Evolutionary conservation across 2,329 filamentous ascomycete species (phyloP).

Genomic region (Hypoxylon sp.): DNA sequence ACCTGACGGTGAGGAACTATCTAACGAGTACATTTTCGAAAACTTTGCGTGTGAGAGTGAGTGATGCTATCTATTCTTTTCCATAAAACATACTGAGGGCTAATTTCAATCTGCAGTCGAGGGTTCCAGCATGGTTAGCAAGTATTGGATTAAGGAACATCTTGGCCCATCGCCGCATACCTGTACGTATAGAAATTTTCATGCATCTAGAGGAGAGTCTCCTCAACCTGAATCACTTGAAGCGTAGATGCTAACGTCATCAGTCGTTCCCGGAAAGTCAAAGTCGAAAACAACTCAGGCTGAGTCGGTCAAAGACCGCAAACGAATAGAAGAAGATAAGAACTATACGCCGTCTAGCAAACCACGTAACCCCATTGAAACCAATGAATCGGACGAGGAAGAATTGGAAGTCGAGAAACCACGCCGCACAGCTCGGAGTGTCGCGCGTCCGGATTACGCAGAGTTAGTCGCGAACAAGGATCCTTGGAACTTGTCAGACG

Average conservation of each 20-base stretch:
- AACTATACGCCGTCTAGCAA: constrained; percentile 40
- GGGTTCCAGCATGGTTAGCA: constrained; percentile 49
- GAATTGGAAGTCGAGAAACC: constrained; percentile 42
- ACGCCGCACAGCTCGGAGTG: constrained; percentile 46
- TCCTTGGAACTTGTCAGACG: constrained; percentile 46
- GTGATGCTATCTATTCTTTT: not conserved
- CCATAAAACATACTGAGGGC: not conserved
- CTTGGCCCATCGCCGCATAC: constrained; percentile 49
- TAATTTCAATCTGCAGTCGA: constrained; percentile 45
- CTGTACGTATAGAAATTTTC: constrained; percentile 44
- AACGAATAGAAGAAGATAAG: constrained; percentile 44
- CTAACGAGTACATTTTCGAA: constrained; percentile 54
- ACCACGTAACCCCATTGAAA: constrained; percentile 22
- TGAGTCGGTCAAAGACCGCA: constrained; percentile 29
- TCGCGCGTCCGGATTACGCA: constrained; percentile 51
- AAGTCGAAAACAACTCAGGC: constrained; percentile 20
- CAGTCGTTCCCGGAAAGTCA: constrained; percentile 46
- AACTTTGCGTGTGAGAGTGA: constrained; percentile 50
- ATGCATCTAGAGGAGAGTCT: not conserved
- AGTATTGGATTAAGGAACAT: constrained; percentile 52
- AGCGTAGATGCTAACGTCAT: constrained; percentile 17
- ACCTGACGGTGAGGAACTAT: constrained; percentile 40
- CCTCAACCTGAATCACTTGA: not conserved
- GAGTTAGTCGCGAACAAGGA: constrained; percentile 50
- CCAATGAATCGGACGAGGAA: constrained; percentile 36